Percentiles rank a stretch among this genome's conserved stretches.
Conservation (phyloP, 257 asterid genomes). For the Jacaranda mimosifolia region DNA sequence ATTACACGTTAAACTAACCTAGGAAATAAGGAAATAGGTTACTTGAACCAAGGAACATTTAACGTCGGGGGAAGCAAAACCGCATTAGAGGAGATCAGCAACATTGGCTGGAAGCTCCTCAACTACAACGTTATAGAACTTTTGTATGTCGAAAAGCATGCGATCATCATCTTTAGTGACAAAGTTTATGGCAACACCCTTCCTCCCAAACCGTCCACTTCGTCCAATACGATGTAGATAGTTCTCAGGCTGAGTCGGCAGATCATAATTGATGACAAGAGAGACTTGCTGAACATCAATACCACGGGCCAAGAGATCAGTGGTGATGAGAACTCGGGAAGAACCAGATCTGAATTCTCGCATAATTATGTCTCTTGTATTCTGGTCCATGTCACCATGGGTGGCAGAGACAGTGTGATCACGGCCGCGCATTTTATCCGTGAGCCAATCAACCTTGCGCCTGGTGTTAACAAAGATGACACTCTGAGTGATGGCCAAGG, state of each 20-base stretch:
- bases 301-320: conserved; percentile 72
- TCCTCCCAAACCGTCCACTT: conserved; percentile 73
- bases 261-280: conserved; percentile 63
- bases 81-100: conserved; percentile 57
- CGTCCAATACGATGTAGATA: conserved; percentile 72
- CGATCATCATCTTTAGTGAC: conserved; percentile 65
- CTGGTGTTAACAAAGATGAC: conserved; percentile 71
- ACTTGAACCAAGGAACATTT: conserved; percentile 20
- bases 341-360: conserved; percentile 70
- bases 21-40: conserved; percentile 41
- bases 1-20: conserved; percentile 46
- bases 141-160: conserved; percentile 64
- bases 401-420: conserved; percentile 66
- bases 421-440: conserved; percentile 64
- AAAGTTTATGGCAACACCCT: conserved; percentile 72
- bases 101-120: conserved; percentile 73
- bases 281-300: conserved; percentile 73
- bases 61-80: conserved; percentile 33
- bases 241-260: conserved; percentile 75
- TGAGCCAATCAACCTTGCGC: conserved; percentile 74
- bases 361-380: conserved; percentile 67
- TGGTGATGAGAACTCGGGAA: conserved; percentile 68
- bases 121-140: conserved; percentile 54
- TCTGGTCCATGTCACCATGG: conserved; percentile 74
- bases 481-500: conserved; percentile 64